Evolutionary conservation across 1,139 yeast species (phyloP).

Genomic region (Geotrichum armillariae): DNA sequence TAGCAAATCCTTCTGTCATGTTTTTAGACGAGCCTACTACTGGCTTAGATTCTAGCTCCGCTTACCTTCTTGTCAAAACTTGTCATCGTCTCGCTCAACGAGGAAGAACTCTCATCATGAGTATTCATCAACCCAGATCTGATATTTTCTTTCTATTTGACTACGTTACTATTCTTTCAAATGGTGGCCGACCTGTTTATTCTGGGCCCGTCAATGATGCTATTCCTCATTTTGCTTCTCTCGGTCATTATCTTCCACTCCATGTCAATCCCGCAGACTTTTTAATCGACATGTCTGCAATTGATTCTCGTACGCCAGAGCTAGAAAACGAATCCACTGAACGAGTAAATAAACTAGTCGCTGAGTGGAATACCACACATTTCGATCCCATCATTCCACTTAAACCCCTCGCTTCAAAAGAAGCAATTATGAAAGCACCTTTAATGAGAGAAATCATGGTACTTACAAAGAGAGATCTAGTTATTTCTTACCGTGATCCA

Average conservation of each 20-base stretch:
- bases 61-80: constrained; percentile 62
- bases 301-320: constrained; percentile 51
- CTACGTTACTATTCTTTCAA: constrained; percentile 65
- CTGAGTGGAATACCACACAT: constrained; percentile 48
- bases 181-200: constrained; percentile 64
- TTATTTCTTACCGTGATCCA: constrained; percentile 60
- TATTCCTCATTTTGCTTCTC: constrained; percentile 51
- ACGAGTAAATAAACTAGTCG: constrained; percentile 50
- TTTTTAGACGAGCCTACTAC: constrained; percentile 90
- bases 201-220: constrained; percentile 53
- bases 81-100: constrained; percentile 56
- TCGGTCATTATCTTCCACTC: constrained; percentile 50
- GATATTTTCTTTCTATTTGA: constrained; percentile 74
- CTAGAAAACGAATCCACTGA: constrained; percentile 47
- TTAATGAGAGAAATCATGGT: constrained; percentile 55
- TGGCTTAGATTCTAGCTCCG: constrained; percentile 80
- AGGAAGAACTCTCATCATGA: constrained; percentile 71
- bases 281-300: constrained; percentile 67
- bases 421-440: constrained; percentile 32
- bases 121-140: constrained; percentile 83
- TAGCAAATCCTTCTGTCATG: constrained; percentile 72
- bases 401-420: neutral
- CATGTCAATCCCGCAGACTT: constrained; percentile 61
- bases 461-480: constrained; percentile 55
- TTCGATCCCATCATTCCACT: neutral